phyloP scores from a whole-genome alignment of 805 yeast genomes.

The Cyberlindnera lachancei region DNA sequence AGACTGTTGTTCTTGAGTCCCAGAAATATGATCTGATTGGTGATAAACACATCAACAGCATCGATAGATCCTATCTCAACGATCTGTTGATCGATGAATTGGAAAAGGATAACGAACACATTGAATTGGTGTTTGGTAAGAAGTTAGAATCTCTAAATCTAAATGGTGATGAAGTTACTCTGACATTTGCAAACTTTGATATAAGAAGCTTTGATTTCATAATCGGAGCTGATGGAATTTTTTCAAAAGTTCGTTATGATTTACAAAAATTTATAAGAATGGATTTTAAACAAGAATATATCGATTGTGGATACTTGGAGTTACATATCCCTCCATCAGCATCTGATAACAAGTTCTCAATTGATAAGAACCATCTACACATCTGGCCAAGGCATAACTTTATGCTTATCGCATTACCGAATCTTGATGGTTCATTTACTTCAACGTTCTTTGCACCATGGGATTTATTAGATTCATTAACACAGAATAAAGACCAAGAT shows the following conservation, averaged over 20 bases:
- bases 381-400: constrained; percentile 86
- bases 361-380: constrained; percentile 67
- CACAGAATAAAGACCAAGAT: too few relatives aligned
- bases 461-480: constrained; percentile 49
- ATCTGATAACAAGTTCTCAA: constrained; percentile 29
- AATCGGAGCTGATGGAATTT: constrained; percentile 84
- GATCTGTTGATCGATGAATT: constrained; percentile 57
- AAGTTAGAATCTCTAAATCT: constrained; percentile 43
- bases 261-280: constrained; percentile 60
- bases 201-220: constrained; percentile 43
- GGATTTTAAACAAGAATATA: constrained; percentile 68
- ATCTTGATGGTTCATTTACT: constrained; percentile 79
- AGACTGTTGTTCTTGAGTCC: constrained; percentile 50
- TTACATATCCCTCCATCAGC: constrained; percentile 59
- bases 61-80: constrained; percentile 69
- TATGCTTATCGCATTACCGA: constrained; percentile 89
- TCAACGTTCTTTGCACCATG: constrained; percentile 85
- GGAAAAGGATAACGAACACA: constrained; percentile 34
- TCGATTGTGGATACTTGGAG: constrained; percentile 80
- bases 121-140: constrained; percentile 45
- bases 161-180: constrained; percentile 19
- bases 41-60: constrained; percentile 72
- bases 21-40: constrained; percentile 75
- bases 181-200: constrained; percentile 15
- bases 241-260: constrained; percentile 63